Base-by-base conservation (phyloP, 257 asterid genomes). In the Solanum pimpinellifolium region DNA sequence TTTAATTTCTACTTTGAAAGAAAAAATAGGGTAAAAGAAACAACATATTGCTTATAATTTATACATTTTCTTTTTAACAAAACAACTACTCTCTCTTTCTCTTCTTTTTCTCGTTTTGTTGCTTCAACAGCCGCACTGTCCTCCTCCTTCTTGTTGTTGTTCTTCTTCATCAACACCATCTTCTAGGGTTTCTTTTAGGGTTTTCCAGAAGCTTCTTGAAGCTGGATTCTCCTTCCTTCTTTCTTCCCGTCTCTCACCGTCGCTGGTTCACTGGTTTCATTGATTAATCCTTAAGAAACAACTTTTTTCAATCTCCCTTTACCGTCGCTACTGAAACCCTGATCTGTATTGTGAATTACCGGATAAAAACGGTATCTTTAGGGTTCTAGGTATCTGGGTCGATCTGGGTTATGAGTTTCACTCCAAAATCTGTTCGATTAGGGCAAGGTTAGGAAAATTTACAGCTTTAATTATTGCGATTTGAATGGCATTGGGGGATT, bases 401-500 rank as follows among this genome's bases (percentile, higher is more conserved):
- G 89, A 90, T 90, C 89, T 89, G 85, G 92, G 92, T 86, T 90
- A 93, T 93, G 98, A 92, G 93, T 81, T 92, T 91, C 92, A 90
- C 89, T 69, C 91, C 96, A 82, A 92, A 93, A 93, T 93, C 93
- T 88, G 95, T 94, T 88, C 92, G 96, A 92, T 96, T 95, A 91
- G 99, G 98, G 92, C 96, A 93, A 93, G 98, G 98, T 69, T 89
- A 75, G 75, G 29, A 72, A 41, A 86, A 44, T 76, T 87, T 35
- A 37, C 81, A 73, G 81, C 18, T 73, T 37, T 4, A 73, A 21
- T 35, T 72, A 6, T 35, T 72, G 80, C 14, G 80, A 72, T 73
- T 88, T 91, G 93, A 70, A 96, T 97, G 99, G 99, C 99, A 95
- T 93, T 97, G 97, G 99, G 99, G 83, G 99, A 96, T 93, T 92